Evolutionary conservation across 2,329 filamentous ascomycete genomes (phyloP).

Genomic region (Penicillium occitanis): DNA sequence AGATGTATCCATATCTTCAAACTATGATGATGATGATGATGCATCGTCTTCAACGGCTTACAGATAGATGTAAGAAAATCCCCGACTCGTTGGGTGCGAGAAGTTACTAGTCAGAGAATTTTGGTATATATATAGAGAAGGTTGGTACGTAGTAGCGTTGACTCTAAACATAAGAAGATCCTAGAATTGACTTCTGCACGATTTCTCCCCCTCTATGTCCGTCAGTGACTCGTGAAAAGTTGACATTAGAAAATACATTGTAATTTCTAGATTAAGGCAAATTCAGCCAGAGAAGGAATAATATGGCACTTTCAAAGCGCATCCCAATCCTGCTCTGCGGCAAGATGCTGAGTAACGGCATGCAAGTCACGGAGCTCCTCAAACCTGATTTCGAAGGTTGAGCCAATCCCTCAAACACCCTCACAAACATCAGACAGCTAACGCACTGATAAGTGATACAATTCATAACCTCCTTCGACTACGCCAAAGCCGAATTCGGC

Average conservation of each 20-base stretch:
- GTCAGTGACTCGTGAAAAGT: too few relatives aligned
- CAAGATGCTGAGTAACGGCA: constrained; percentile 22
- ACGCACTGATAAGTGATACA: constrained; percentile 4
- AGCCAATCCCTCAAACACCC: neutral
- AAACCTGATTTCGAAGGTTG: constrained; percentile 27
- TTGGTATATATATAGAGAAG: too few relatives aligned
- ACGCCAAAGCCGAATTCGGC: constrained; percentile 12
- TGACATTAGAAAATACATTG: too few relatives aligned
- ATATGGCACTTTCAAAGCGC: neutral
- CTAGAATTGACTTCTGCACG: too few relatives aligned
- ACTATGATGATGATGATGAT: neutral
- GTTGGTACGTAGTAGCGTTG: too few relatives aligned
- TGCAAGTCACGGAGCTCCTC: constrained; percentile 23
- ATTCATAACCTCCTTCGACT: constrained; percentile 8
- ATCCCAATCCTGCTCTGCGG: constrained; percentile 27
- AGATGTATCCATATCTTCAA: neutral
- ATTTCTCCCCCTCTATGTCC: too few relatives aligned
- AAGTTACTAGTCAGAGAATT: too few relatives aligned
- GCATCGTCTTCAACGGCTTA: neutral
- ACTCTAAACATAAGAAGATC: too few relatives aligned
- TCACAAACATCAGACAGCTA: neutral
- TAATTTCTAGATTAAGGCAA: too few relatives aligned
- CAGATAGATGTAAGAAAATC: neutral
- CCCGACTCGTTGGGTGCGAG: neutral
- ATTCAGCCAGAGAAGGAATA: too few relatives aligned